These are phyloP conservation scores for Uncinocarpus reesii DNA, from an alignment of 2,329 filamentous ascomycete genomes.

Conservation along the genomic window DNA sequence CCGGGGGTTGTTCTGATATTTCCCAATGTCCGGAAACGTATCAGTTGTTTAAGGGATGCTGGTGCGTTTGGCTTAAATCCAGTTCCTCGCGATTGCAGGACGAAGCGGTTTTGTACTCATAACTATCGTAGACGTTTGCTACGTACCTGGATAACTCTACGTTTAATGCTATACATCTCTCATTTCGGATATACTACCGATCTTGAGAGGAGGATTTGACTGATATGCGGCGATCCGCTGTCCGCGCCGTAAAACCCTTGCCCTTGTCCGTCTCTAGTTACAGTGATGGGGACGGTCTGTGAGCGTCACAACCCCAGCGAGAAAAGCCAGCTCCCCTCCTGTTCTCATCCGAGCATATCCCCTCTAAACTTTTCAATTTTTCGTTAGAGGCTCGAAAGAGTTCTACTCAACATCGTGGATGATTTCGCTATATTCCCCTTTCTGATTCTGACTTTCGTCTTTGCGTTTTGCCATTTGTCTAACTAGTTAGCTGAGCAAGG, in stretches of 20 bases:
- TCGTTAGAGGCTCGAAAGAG: no score
- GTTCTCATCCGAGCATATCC: no score
- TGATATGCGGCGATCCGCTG: background rate
- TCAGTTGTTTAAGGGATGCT: background rate
- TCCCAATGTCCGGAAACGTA: background rate
- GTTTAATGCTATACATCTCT: background rate
- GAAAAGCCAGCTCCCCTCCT: no score
- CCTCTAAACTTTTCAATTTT: no score
- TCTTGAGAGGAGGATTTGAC: no score
- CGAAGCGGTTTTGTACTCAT: background rate
- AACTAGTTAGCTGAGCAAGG: background rate
- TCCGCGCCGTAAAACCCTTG: background rate
- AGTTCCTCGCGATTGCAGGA: background rate
- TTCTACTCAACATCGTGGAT: no score
- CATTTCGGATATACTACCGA: background rate
- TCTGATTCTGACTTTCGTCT: no score
- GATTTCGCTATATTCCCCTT: no score
- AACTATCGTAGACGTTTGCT: background rate
- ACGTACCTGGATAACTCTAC: background rate
- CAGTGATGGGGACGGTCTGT: no score
- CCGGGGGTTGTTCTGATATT: background rate
- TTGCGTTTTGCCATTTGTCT: no score
- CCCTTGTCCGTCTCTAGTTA: no score
- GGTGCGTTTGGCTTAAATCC: background rate
- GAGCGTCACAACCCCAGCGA: no score